phyloP scores from a whole-genome alignment of 1,284 basidiomycete genomes.

The Tylopilus orsonianus region DNA sequence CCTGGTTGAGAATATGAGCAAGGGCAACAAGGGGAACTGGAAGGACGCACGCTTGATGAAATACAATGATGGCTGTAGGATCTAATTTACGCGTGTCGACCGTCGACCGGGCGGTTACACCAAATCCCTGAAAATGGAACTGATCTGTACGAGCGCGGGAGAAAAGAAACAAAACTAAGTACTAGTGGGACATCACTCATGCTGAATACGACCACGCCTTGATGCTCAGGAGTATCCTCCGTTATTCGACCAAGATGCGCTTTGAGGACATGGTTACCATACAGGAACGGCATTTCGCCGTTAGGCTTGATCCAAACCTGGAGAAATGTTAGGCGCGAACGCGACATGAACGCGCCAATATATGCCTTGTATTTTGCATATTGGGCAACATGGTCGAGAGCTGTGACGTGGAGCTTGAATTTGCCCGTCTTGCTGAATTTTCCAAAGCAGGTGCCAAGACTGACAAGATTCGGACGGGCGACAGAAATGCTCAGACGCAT shows the following conservation, averaged over 20 bases:
- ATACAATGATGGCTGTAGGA: conserved; percentile 97
- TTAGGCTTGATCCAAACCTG: conserved; percentile 99
- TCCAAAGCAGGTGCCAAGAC: conserved; percentile 95
- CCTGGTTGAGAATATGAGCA: conserved; percentile 40
- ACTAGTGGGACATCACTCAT: conserved; percentile 95
- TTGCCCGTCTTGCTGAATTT: conserved; percentile 98
- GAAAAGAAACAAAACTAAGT: conserved; percentile 26
- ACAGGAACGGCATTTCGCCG: conserved; percentile 98
- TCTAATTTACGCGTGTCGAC: conserved; percentile 96
- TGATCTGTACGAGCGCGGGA: conserved; percentile 9
- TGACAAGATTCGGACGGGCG: conserved; percentile 89
- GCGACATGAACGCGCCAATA: conserved; percentile 3
- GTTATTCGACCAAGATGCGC: conserved; percentile 99
- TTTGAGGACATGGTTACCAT: conserved; percentile 98
- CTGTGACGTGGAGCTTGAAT: conserved; percentile 96
- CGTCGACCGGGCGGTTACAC: conserved; percentile 95
- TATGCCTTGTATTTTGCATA: conserved; percentile 97
- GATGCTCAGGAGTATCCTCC: conserved; percentile 98
- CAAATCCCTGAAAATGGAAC: conserved; percentile 77
- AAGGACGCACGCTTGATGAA: conserved; percentile 86
- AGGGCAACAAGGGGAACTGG: background rate
- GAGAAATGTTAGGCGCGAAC: conserved; percentile 1
- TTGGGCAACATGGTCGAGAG: conserved; percentile 91
- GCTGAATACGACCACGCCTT: conserved; percentile 95
- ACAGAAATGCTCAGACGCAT: conserved; percentile 94